Percentiles rank a stretch among this genome's conserved stretches.
These are phyloP conservation scores for Pseudocercospora ulei DNA, from an alignment of 2,329 filamentous ascomycete genomes.

Conservation along the genomic window DNA sequence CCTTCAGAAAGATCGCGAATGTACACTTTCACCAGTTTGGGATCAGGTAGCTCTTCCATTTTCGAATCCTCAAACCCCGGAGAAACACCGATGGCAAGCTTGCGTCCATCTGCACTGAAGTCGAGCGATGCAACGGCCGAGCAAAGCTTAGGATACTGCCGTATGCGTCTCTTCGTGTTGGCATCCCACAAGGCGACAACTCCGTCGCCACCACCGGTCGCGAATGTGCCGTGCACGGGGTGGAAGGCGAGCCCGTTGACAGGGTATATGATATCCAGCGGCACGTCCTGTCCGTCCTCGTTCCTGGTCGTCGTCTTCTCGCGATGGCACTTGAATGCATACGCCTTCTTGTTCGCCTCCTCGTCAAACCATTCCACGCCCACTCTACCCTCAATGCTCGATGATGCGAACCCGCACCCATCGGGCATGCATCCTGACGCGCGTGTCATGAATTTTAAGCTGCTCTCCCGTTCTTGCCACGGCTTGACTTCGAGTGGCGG, in stretches of 20 bases:
- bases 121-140: conserved; percentile 67
- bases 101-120: conserved; percentile 68
- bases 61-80: conserved; percentile 82
- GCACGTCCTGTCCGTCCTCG: conserved; percentile 41
- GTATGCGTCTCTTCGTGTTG: conserved; percentile 76
- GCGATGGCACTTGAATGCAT: conserved; percentile 97
- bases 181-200: conserved; percentile 92
- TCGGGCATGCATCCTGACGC: conserved; percentile 94
- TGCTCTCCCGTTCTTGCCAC: conserved; percentile 89
- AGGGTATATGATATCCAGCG: conserved; percentile 75
- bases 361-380: conserved; percentile 98
- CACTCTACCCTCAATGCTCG: conserved; percentile 86
- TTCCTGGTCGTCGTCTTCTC: conserved; percentile 58
- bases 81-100: conserved; percentile 69
- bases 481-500: conserved; percentile 41
- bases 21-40: conserved; percentile 61
- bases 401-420: conserved; percentile 84
- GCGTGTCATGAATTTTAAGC: conserved; percentile 89
- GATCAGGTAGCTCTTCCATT: conserved; percentile 64
- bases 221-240: conserved; percentile 71
- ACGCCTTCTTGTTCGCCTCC: conserved; percentile 84
- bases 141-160: conserved; percentile 76
- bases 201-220: conserved; percentile 78
- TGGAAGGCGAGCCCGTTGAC: conserved; percentile 88
- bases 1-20: conserved; percentile 75